Evolutionary conservation across 495 filamentous ascomycete genomes (phyloP).

Genomic region (Hypoxylon fragiforme): DNA sequence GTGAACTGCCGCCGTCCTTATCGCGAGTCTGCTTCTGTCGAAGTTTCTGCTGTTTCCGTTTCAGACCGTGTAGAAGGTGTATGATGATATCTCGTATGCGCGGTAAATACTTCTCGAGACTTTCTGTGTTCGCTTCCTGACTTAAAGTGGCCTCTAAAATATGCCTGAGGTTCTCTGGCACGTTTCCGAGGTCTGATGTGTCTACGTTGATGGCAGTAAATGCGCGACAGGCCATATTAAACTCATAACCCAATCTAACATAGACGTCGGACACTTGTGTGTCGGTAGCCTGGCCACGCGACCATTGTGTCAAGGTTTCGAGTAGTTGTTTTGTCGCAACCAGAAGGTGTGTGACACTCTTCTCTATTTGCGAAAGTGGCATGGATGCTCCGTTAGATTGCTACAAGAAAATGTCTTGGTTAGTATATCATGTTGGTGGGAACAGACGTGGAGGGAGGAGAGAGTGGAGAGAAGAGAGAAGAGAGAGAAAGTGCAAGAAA

Average conservation of each 20-base stretch:
- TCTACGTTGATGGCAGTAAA: slow-evolving; percentile 97
- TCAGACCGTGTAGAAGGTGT: slow-evolving; percentile 90
- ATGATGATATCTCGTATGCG: slow-evolving; percentile 98
- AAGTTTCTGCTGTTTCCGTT: slow-evolving; percentile 91
- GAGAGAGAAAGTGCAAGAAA: neutral
- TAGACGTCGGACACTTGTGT: slow-evolving; percentile 97
- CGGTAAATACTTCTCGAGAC: slow-evolving; percentile 87
- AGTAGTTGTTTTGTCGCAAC: slow-evolving; percentile 97
- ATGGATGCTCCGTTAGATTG: slow-evolving; percentile 49
- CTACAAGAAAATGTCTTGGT: slow-evolving; percentile 26
- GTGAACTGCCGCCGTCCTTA: slow-evolving; percentile 52
- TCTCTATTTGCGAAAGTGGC: slow-evolving; percentile 89
- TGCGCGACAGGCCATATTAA: slow-evolving; percentile 95
- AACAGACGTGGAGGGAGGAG: neutral
- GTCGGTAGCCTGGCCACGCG: slow-evolving; percentile 85
- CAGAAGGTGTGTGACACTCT: slow-evolving; percentile 95
- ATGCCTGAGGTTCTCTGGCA: slow-evolving; percentile 83
- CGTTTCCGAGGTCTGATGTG: slow-evolving; percentile 88
- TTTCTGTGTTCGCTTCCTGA: slow-evolving; percentile 91
- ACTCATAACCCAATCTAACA: slow-evolving; percentile 94
- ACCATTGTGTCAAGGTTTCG: slow-evolving; percentile 97
- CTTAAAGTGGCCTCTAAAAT: slow-evolving; percentile 95
- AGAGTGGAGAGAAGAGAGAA: neutral
- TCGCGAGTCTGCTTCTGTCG: slow-evolving; percentile 79
- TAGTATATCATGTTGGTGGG: slow-evolving; percentile 8